Base-by-base conservation (phyloP, 345 rosid species). In the Mangifera indica region DNA sequence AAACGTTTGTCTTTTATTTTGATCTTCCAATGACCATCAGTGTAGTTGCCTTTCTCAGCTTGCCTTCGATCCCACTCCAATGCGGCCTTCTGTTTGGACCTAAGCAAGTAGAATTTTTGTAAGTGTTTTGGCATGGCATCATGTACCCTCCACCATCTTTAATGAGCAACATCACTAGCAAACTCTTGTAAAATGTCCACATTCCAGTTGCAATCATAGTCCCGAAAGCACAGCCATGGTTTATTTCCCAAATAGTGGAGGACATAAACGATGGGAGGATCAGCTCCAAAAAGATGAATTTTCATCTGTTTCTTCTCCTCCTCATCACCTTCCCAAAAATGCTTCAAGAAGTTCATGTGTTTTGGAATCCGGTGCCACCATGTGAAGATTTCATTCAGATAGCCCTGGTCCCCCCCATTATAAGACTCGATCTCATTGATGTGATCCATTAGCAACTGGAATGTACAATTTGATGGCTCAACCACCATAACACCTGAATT, bases 291-390 rank as follows among this genome's bases (percentile, higher is more conserved):
- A 48, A 93, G 89, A 2, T 58, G 83, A 25, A 77, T 85, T 78
- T 93, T 93, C 89, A 69, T 76, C 64, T 75, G 84, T 70, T 89
- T 93, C 74, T 81, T 89, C 84, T 87, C 98, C 45, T 83, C 82
- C 76, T 84, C 84, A 17, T 93, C 97, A 0, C 98, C 98, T 79
- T 91, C 98, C 98, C 97, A 91, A 72, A 84, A 93, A 63, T 93
- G 98, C 80, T 93, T 93, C 87, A 93, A 79, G 84, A 91, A 91
- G 81, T 93, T 93, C 97, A 93, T 89, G 79, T 82, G 96, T 63
- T 83, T 89, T 0, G 97, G 98, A 55, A 93, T 91, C 69, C 96
- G 87, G 84, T 93, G 98, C 98, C 98, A 93, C 97, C 96, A 93
- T n/a, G 96, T 93, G 84, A 91, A 93, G 67, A 93, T 85, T 79